These are phyloP conservation scores for Berberis vulgaris DNA, from an alignment of 164 flowering plant genomes.

Conservation along the genomic window DNA sequence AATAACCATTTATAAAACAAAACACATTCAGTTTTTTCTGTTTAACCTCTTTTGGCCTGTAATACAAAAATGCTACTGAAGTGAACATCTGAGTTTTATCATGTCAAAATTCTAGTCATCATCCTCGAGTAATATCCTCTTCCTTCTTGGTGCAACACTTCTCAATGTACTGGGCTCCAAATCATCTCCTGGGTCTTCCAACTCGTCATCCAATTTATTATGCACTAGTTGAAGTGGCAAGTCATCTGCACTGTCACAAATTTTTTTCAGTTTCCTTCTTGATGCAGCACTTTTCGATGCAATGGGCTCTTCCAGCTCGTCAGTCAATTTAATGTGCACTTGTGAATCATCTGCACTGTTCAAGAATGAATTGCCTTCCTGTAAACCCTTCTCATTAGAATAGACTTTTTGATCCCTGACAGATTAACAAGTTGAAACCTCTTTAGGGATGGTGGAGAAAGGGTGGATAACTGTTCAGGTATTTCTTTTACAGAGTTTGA, in stretches of 20 bases:
- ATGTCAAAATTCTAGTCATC: no score
- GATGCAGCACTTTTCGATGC: neutral
- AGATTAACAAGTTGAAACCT: no score
- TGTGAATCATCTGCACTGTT: no score
- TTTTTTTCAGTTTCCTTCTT: neutral
- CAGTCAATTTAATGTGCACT: neutral
- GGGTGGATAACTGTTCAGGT: neutral
- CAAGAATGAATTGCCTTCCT: no score
- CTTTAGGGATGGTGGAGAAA: neutral
- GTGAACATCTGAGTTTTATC: no score
- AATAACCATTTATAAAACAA: no score
- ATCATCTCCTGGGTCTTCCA: neutral
- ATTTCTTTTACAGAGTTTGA: neutral
- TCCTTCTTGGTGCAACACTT: constrained; percentile 13
- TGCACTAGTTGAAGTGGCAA: neutral
- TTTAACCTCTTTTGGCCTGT: no score
- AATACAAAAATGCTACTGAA: no score
- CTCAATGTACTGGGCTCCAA: neutral
- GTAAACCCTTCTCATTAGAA: no score
- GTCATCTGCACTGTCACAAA: neutral
- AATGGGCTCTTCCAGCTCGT: neutral
- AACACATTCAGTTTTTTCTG: no score
- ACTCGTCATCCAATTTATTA: neutral
- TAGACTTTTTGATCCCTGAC: no score
- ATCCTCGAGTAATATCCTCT: neutral